Evolutionary conservation across 805 yeast species (phyloP).

Genomic region (Kluyveromyces dobzhanskii): DNA sequence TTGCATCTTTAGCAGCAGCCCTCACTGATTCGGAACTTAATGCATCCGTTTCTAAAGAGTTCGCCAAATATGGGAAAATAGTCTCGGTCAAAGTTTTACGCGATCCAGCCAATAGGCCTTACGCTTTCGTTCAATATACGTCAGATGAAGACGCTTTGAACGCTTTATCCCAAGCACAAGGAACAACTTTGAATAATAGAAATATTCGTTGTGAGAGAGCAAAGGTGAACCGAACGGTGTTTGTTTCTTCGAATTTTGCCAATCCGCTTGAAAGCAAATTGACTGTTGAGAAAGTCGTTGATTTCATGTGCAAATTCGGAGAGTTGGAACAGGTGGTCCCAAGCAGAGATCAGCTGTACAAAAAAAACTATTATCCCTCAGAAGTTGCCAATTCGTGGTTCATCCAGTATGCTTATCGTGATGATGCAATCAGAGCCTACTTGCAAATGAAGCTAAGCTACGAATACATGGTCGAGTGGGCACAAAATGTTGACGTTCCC

Average conservation of each 20-base stretch:
- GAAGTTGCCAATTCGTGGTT: constrained; percentile 49
- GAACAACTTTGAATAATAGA: constrained; percentile 62
- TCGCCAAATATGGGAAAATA: constrained; percentile 62
- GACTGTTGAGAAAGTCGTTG: constrained; percentile 29
- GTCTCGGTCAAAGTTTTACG: constrained; percentile 73
- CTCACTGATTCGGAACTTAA: constrained; percentile 65
- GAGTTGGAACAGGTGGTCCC: constrained; percentile 63
- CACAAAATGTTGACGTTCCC: constrained; percentile 64
- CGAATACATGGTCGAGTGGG: constrained; percentile 70
- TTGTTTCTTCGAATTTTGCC: constrained; percentile 27
- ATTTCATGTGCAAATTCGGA: constrained; percentile 48
- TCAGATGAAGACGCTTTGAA: constrained; percentile 57
- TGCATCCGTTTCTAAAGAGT: constrained; percentile 58
- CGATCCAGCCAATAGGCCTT: constrained; percentile 76
- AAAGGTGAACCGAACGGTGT: constrained; percentile 80
- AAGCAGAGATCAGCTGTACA: constrained; percentile 24
- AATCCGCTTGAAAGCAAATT: constrained; percentile 8
- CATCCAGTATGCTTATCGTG: constrained; percentile 69
- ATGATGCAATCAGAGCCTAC: constrained; percentile 81
- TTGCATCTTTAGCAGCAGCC: constrained; percentile 66
- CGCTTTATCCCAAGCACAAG: constrained; percentile 66
- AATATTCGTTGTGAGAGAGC: constrained; percentile 84
- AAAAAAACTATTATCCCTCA: constrained; percentile 13
- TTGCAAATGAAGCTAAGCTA: constrained; percentile 52
- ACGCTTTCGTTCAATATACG: constrained; percentile 84